phyloP scores from a whole-genome alignment of 495 filamentous ascomycete genomes.

The Entonaema liquescens region DNA sequence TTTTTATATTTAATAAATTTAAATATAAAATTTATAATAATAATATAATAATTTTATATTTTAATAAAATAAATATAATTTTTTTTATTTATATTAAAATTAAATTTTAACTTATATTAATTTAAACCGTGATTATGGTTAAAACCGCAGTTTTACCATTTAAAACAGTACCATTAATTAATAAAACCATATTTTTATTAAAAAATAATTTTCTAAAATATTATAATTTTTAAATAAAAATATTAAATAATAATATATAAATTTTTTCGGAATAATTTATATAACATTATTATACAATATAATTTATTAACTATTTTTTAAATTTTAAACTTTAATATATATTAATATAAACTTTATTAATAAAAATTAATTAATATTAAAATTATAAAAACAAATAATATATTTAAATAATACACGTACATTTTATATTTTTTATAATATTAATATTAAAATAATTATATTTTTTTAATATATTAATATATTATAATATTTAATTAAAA shows the following conservation, averaged over 20 bases:
- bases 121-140: too few relatives aligned
- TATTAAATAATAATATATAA: neutral
- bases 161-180: too few relatives aligned
- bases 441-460: neutral
- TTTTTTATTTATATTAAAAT: neutral
- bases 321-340: neutral
- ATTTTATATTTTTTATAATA: neutral
- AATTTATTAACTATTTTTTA: neutral
- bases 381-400: neutral
- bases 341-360: conserved; percentile 1
- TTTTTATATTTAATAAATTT: neutral
- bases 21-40: neutral
- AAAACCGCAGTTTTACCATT: too few relatives aligned
- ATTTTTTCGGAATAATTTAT: neutral
- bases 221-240: neutral
- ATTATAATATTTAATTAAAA: neutral
- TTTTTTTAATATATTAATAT: neutral
- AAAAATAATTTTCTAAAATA: neutral
- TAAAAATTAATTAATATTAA: neutral
- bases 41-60: neutral
- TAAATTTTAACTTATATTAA: too few relatives aligned
- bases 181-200: neutral
- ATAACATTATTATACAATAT: neutral
- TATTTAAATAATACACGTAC: neutral
- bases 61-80: neutral